These are phyloP conservation scores for Gnomoniopsis smithogilvyi DNA, from an alignment of 2,329 filamentous ascomycete genomes.

Conservation along the genomic window DNA sequence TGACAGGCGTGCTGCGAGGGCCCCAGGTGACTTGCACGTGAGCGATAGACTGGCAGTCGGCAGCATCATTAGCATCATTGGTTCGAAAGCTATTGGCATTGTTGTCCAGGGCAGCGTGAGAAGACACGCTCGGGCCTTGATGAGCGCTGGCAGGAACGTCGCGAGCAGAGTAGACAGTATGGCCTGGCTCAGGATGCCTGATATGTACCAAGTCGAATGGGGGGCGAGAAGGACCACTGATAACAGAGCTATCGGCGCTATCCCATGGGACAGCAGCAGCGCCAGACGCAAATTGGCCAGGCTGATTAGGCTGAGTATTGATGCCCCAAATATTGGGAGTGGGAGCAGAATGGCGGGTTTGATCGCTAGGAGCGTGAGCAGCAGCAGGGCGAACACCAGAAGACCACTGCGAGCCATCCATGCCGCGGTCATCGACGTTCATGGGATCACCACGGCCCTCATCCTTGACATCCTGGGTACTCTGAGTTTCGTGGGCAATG, in stretches of 20 bases:
- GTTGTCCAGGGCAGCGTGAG: neutral
- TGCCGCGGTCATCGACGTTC: neutral
- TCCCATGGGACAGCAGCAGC: neutral
- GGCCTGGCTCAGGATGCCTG: neutral
- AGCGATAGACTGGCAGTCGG: neutral
- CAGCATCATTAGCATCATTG: neutral
- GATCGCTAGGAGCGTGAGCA: neutral
- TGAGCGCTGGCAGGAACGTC: neutral
- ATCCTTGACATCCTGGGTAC: neutral
- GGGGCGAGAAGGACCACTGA: neutral
- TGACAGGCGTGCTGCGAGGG: neutral
- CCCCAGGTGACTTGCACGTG: neutral
- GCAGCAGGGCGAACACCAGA: neutral
- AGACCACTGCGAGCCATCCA: neutral
- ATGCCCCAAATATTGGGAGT: too few relatives aligned
- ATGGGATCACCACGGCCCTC: neutral
- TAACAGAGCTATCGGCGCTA: neutral
- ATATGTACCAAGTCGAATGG: neutral
- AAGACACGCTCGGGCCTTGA: neutral
- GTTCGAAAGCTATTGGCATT: neutral
- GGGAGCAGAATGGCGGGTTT: neutral
- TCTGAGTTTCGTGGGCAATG: neutral
- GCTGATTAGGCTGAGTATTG: too few relatives aligned
- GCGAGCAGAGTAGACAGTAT: too few relatives aligned
- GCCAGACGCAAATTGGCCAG: too few relatives aligned